Evolutionary conservation across 73 alveolate genomes (phyloP).

Genomic region (Paramecium sexaurelia): DNA sequence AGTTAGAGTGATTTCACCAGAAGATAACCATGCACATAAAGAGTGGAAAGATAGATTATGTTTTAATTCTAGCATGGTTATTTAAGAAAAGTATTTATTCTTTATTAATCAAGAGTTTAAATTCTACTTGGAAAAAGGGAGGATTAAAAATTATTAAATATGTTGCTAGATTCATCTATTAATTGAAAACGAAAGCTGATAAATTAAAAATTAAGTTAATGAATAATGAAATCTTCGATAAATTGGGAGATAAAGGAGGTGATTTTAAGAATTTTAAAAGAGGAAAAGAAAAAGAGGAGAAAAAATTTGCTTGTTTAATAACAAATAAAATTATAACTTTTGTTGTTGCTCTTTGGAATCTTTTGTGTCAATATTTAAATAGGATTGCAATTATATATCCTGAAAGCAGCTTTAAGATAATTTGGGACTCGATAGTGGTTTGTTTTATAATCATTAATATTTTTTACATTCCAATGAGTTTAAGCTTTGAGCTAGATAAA

Average conservation of each 20-base stretch:
- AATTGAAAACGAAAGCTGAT: constrained; percentile 47
- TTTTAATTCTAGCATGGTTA: neutral
- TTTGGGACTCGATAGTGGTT: constrained; percentile 34
- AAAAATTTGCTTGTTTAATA: neutral
- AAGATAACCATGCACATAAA: neutral
- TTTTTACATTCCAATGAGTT: constrained; percentile 50
- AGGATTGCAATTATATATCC: neutral
- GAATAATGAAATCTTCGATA: neutral
- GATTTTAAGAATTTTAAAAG: neutral
- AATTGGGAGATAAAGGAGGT: neutral
- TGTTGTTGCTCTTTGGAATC: neutral
- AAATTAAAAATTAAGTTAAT: neutral
- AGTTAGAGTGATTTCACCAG: neutral
- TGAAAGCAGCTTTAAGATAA: constrained; percentile 21
- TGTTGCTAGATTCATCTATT: constrained; percentile 18
- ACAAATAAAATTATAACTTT: neutral
- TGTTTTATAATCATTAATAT: constrained; percentile 21
- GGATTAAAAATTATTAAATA: constrained; percentile 22
- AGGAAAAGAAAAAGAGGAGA: neutral
- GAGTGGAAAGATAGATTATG: neutral
- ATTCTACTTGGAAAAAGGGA: constrained; percentile 10
- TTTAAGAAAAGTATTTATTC: neutral
- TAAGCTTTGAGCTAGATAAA: neutral
- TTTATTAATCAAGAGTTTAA: neutral
- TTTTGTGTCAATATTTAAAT: neutral